These are phyloP conservation scores for Aspergillus arachidicola DNA, from an alignment of 2,329 filamentous ascomycete genomes.

Conservation along the genomic window DNA sequence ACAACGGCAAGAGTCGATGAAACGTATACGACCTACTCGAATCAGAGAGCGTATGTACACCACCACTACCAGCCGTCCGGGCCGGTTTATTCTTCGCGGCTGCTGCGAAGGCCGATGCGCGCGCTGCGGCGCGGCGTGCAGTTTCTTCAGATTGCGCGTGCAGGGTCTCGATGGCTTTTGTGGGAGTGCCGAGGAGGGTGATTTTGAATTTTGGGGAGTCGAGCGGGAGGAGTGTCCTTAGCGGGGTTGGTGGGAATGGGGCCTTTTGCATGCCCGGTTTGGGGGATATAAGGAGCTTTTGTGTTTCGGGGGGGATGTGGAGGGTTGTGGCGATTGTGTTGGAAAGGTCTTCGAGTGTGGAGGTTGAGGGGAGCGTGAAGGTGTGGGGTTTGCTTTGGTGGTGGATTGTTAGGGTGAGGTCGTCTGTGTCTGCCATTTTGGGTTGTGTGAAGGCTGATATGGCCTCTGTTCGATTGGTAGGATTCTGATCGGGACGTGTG, in stretches of 20 bases:
- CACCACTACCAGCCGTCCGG: constrained; percentile 14
- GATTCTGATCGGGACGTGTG: not conserved
- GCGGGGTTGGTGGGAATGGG: constrained; percentile 43
- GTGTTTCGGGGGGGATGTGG: constrained; percentile 44
- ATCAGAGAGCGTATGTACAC: constrained; percentile 32
- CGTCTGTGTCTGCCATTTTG: not conserved
- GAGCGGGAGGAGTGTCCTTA: constrained; percentile 36
- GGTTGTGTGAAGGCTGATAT: not conserved
- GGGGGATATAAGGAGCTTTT: constrained; percentile 50
- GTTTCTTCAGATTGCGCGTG: constrained; percentile 38
- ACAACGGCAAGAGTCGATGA: constrained; percentile 71
- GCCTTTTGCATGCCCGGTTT: constrained; percentile 51
- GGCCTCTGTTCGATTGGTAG: not conserved
- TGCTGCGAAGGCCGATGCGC: constrained; percentile 29
- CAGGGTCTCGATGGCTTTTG: constrained; percentile 45
- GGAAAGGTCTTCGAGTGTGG: constrained; percentile 54
- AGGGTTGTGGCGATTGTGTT: constrained; percentile 35
- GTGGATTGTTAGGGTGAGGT: constrained; percentile 52
- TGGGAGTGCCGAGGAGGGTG: constrained; percentile 48
- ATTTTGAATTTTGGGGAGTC: constrained; percentile 47
- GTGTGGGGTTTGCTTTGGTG: constrained; percentile 57
- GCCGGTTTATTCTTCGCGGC: constrained; percentile 19
- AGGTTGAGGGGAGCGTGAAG: constrained; percentile 50
- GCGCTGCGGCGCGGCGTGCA: constrained; percentile 32
- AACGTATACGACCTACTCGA: constrained; percentile 76